Evolutionary conservation across 1,284 basidiomycete species (phyloP).

Genomic region (Crepidotus sp.): DNA sequence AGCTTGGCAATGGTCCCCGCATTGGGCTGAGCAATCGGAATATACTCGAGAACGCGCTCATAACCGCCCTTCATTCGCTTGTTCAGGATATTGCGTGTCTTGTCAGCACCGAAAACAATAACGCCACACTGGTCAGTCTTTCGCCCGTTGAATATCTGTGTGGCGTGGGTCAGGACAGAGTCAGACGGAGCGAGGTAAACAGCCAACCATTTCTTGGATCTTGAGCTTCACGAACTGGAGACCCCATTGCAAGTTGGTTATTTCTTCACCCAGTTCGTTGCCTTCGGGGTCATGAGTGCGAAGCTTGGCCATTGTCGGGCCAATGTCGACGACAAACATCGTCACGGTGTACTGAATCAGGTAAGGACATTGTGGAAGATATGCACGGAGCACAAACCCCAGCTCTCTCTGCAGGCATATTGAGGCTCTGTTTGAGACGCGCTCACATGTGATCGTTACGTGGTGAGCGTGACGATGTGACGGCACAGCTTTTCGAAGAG

Average conservation of each 20-base stretch:
- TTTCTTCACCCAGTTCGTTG: slow-evolving; percentile 43
- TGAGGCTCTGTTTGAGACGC: background rate
- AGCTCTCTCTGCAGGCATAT: slow-evolving; percentile 67
- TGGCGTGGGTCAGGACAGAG: background rate
- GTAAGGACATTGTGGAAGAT: slow-evolving; percentile 4
- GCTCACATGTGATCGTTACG: slow-evolving; percentile 5
- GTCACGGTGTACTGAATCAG: slow-evolving; percentile 62
- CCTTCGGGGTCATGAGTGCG: slow-evolving; percentile 41
- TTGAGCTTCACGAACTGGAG: slow-evolving; percentile 83
- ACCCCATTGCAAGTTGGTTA: slow-evolving; percentile 73
- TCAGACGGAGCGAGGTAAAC: background rate
- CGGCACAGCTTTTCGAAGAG: too few relatives aligned
- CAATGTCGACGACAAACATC: slow-evolving; percentile 83
- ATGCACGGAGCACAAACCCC: slow-evolving; percentile 41
- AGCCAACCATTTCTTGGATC: slow-evolving; percentile 75
- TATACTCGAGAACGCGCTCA: slow-evolving; percentile 69
- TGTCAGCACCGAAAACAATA: slow-evolving; percentile 76
- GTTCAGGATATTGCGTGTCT: slow-evolving; percentile 71
- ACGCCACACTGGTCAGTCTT: slow-evolving; percentile 91
- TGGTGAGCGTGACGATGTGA: background rate
- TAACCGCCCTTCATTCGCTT: slow-evolving; percentile 54
- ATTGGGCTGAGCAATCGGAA: slow-evolving; percentile 72
- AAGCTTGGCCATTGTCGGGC: slow-evolving; percentile 71
- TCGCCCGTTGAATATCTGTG: slow-evolving; percentile 78
- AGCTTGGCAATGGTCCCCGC: slow-evolving; percentile 69